Base-by-base conservation (phyloP, 148 eudicot species). In the Oxyria digyna region DNA sequence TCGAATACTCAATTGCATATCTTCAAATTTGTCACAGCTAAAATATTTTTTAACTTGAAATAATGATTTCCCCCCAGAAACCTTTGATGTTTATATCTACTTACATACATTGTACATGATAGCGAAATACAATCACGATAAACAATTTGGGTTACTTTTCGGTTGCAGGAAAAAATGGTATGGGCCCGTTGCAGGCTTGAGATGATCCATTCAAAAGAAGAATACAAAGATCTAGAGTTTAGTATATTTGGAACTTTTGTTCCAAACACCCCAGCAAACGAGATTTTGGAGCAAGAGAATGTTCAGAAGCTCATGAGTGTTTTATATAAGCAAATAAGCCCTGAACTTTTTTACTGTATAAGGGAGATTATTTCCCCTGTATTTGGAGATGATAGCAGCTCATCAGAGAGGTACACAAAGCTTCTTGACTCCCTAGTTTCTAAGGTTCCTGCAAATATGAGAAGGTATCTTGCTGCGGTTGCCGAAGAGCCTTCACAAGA, bases 101-200 rank as follows among this genome's bases (percentile, higher is more conserved):
- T 11, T 32, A 31, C 27, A 8, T 23, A 27, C 32, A 20, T 62
- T 37, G 23, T 55, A 69, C 35, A 18, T 35, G 43, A 37, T 21
- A 49, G 20, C 4, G 0, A 13, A 26, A 23, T n/a, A n/a, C n/a
- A 32, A 69, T 69, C 37, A 10, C 6, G 21, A 38, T 14, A 29
- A 12, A 24, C 48, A 40, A 24, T 40, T 29, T 9, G 48, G 59
- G 21, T 48, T 55, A 52, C n/a, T 71, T 42, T 69, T 31, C 45
- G 42, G 62, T 46, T 79, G 80, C 93, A 91, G 99, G 93, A 77
- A 73, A 78, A 84, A 71, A 73, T 81, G 52, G 49, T 84, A 64
- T 79, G 79, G 83, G 71, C 59, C 62, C 80, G 79, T 65, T 94
- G 97, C 78, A 67, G 80, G 76, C 79, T 72, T 20, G 91, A 91